Percentiles rank a stretch among this genome's conserved stretches.
Evolutionary conservation across 495 filamentous ascomycete species (phyloP).

Genomic region (Penicillium manginii): DNA sequence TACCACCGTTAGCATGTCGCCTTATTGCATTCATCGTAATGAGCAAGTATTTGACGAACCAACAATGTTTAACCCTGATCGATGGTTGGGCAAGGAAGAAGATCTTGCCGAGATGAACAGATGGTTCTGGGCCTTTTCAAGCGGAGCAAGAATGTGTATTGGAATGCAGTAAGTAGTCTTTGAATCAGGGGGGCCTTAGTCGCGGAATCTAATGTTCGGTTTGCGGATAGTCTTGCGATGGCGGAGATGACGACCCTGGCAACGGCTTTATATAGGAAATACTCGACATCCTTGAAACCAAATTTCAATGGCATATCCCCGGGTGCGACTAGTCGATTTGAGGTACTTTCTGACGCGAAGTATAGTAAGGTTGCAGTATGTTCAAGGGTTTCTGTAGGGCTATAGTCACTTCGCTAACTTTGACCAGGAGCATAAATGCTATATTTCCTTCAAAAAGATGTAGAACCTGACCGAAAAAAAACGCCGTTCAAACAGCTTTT

Average conservation of each 20-base stretch:
- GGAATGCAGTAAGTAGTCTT: constrained; percentile 53
- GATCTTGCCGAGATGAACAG: constrained; percentile 55
- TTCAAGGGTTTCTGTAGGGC: background rate
- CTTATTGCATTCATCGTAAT: constrained; percentile 67
- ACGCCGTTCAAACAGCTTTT: too few relatives aligned
- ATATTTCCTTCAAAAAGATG: background rate
- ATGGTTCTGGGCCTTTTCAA: constrained; percentile 79
- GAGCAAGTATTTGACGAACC: constrained; percentile 54
- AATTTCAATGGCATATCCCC: background rate
- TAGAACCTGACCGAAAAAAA: too few relatives aligned
- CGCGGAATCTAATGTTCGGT: background rate
- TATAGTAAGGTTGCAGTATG: background rate
- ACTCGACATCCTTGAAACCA: background rate
- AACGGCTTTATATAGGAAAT: background rate
- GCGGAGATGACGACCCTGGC: background rate
- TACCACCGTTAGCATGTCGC: constrained; percentile 62
- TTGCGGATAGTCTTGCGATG: background rate
- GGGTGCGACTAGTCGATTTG: background rate
- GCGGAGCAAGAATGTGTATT: constrained; percentile 77
- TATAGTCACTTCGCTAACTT: background rate
- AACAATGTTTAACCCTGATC: constrained; percentile 55
- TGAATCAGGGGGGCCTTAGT: background rate
- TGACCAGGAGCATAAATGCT: background rate
- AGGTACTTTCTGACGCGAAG: background rate
- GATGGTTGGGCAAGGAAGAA: constrained; percentile 51